Evolutionary conservation across 805 yeast genomes (phyloP), one percentile per base, ranked within the genome.

Genomic region (Alloascoidea africana): DNA sequence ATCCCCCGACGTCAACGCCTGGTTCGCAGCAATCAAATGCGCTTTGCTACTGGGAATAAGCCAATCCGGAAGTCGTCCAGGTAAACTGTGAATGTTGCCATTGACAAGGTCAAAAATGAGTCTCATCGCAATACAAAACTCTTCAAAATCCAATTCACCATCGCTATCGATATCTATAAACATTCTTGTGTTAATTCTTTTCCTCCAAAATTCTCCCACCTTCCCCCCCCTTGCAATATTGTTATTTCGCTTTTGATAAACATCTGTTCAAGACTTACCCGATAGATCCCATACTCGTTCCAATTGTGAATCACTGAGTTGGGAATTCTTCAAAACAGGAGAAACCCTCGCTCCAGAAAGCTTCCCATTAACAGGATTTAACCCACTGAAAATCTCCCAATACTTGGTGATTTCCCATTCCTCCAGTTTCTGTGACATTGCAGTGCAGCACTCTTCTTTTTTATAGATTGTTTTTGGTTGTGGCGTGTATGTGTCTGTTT

Each of bases 71-170:
- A 91, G 65, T 36, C 67, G 66, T 16, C 61, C 55, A 1, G 98
- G 98, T 4, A 87, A 47, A 32, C 51, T 46, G 34, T 58, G 62
- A 36, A 62, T 54, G 27, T 68, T 69, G 14, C 87, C 84, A 56
- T 91, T 87, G 39, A 91, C 89, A 53, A 80, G 56, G 54, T 91
- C 98, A 53, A 86, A 91, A 34, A 89, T 83, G 39, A 91, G 67
- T 47, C 97, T 70, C 99, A 91, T 91, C 38, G 96, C 89, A 44
- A 91, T 84, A 53, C 96, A 91, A 57, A 91, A 91, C 60, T 91
- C 99, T 59, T 91, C 99, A 55, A 91, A 91, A 58, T 91, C 99
- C 48, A 91, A 66, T 46, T 66, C 64, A 6, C 95, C 96, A 56
- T 91, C 98, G 34, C 75, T 73, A 57, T 91, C 98, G 39, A 89